phyloP scores from a whole-genome alignment of 371 early-diverging fungal species.

The Mortierella sp. region DNA sequence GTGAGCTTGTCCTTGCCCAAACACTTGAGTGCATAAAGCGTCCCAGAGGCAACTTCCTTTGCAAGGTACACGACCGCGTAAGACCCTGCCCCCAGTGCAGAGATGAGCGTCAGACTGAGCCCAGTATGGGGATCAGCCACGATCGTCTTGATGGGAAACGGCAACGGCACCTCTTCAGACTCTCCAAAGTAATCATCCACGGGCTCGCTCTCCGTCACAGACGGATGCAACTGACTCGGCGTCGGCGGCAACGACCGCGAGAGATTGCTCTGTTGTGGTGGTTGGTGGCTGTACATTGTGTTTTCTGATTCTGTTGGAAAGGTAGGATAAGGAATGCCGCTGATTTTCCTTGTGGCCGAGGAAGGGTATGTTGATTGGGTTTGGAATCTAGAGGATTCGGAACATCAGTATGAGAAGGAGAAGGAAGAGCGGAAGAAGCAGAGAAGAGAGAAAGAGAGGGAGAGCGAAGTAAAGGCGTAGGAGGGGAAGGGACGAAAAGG shows the following conservation, averaged over 20 bases:
- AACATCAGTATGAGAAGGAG: background rate
- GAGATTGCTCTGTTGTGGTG: slow-evolving; percentile 36
- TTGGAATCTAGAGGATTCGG: background rate
- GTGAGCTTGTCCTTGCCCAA: slow-evolving; percentile 67
- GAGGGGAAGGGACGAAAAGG: too few relatives aligned
- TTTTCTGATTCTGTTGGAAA: background rate
- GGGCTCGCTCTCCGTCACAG: slow-evolving; percentile 53
- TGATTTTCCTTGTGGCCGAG: background rate
- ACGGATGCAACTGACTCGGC: slow-evolving; percentile 47
- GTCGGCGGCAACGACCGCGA: slow-evolving; percentile 50
- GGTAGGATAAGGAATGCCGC: background rate
- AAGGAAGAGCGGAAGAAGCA: background rate
- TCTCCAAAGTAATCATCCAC: slow-evolving; percentile 56
- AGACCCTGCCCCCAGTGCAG: slow-evolving; percentile 75
- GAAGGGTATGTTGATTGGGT: background rate
- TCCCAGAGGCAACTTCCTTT: slow-evolving; percentile 58
- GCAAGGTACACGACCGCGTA: slow-evolving; percentile 80
- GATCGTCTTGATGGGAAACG: slow-evolving; percentile 64
- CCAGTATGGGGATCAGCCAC: slow-evolving; percentile 59
- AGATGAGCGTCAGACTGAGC: slow-evolving; percentile 59
- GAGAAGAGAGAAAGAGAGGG: background rate
- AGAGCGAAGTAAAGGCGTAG: background rate
- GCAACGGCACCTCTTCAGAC: slow-evolving; percentile 56
- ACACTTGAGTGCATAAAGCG: slow-evolving; percentile 73
- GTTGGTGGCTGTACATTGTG: slow-evolving; percentile 40